Base-by-base conservation (phyloP, 352 stramenopile genomes). In the Blastocystis sp. region DNA sequence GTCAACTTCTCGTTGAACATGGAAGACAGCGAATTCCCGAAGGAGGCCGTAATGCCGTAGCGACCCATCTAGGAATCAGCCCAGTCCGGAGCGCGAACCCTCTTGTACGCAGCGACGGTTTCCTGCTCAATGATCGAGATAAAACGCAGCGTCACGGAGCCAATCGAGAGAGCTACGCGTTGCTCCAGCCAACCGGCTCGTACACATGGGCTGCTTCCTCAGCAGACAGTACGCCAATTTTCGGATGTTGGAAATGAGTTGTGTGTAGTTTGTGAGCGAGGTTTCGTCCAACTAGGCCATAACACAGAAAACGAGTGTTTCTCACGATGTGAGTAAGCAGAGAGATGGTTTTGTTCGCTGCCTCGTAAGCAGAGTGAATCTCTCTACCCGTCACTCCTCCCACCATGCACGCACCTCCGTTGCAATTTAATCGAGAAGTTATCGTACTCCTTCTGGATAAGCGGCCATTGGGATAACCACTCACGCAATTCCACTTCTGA, bases 131-230 rank as follows among this genome's bases (percentile, higher is more conserved):
- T 60, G 45, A 88, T 79, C 61, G 70, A 65, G 28, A 88, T 88
- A 56, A 53, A 78, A 62, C 78, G 78, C 40, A 70, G 67, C 34
- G 66, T 71, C 14, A 88, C 61, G 14, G 64, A 79, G 41, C 45
- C 60, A 56, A 88, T 88, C 10, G 74, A 84, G 34, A 84, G 56
- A 2, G 74, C 74, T 76, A 76, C 28, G 52, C 5, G 52, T 41
- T 11, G 53, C 34, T 28, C n/a, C 41, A 2, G 19, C 17, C 23
- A 76, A 19, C 14, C 2, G 14, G 19, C 19, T 64, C 23, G 9
- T 45, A 82, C 56, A 66, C 78, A 88, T 88, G 1, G 78, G 78
- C 38, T 88, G 78, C 34, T 88, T 76, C 53, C 45, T 78, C 52
- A 88, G 48, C 21, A 88, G 28, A 41, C 21, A 71, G 17, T 79